Evolutionary conservation across 164 flowering plant species (phyloP).

Genomic region (Macadamia integrifolia): DNA sequence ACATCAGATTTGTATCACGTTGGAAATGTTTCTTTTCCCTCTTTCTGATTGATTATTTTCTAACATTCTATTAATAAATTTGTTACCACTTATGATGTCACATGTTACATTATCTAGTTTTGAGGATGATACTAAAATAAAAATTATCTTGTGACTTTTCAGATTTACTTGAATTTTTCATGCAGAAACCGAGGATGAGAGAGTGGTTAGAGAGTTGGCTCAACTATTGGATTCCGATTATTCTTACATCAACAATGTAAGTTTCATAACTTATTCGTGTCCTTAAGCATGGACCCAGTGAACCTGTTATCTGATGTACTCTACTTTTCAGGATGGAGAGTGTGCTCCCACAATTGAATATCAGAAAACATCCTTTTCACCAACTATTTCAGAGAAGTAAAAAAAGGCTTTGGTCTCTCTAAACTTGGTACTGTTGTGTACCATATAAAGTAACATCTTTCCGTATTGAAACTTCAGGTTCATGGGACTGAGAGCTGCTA

Average conservation of each 20-base stretch:
- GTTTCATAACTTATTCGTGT: constrained; percentile 3
- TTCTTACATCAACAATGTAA: constrained; percentile 29
- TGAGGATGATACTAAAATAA: neutral
- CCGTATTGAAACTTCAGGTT: constrained; percentile 1
- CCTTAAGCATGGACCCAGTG: neutral
- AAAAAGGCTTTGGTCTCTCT: neutral
- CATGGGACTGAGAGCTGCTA: constrained; percentile 86
- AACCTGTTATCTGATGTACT: neutral
- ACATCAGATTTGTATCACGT: too few species aligned
- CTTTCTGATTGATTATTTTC: neutral
- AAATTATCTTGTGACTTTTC: neutral
- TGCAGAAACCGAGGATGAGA: constrained; percentile 74
- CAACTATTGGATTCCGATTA: constrained; percentile 62
- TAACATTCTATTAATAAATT: neutral
- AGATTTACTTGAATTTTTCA: constrained; percentile 27
- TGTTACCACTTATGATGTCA: neutral
- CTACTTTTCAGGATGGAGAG: constrained; percentile 26
- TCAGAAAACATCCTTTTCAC: constrained; percentile 12
- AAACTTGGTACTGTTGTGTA: neutral
- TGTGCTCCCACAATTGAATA: constrained; percentile 5
- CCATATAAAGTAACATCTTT: neutral
- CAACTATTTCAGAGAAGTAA: constrained; percentile 53
- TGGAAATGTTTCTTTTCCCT: too few species aligned
- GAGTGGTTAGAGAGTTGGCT: constrained; percentile 61
- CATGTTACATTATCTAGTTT: neutral